phyloP scores from a whole-genome alignment of 2,329 filamentous ascomycete species.

The Microdochium nivale region DNA sequence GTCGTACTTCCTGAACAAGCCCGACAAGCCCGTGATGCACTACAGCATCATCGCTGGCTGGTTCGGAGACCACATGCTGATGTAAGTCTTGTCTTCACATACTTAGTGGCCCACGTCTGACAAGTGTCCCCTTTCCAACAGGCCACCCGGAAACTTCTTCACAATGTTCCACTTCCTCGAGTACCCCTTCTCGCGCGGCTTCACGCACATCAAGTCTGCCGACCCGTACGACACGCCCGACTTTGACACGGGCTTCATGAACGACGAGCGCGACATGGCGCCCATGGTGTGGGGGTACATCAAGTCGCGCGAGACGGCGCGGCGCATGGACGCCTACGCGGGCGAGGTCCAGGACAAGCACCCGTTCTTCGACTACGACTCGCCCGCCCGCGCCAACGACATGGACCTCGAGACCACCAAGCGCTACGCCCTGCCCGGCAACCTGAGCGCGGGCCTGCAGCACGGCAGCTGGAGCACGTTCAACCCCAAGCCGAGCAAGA shows the following conservation, averaged over 20 bases:
- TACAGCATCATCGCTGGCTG: conserved; percentile 67
- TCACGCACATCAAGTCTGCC: conserved; percentile 60
- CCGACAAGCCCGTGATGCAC: conserved; percentile 82
- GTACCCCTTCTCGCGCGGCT: conserved; percentile 68
- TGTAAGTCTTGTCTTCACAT: conserved; percentile 25
- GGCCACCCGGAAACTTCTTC: conserved; percentile 73
- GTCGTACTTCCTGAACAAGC: conserved; percentile 76
- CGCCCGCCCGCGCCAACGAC: conserved; percentile 60
- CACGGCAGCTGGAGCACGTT: conserved; percentile 65
- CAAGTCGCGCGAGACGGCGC: conserved; percentile 71
- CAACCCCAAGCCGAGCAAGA: conserved; percentile 42
- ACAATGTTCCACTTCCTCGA: conserved; percentile 78
- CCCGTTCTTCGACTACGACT: conserved; percentile 65
- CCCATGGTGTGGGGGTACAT: conserved; percentile 81
- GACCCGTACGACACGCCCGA: conserved; percentile 68
- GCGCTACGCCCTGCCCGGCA: conserved; percentile 63
- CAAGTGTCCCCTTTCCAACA: conserved; percentile 24
- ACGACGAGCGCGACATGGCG: conserved; percentile 75
- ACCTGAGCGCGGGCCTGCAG: conserved; percentile 62
- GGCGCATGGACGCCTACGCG: conserved; percentile 69
- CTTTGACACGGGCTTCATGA: conserved; percentile 80
- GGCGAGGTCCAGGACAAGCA: conserved; percentile 64
- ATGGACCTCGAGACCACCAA: conserved; percentile 71
- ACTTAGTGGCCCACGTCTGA: background rate
- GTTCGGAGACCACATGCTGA: conserved; percentile 53